phyloP scores from a whole-genome alignment of 768 basidiomycete genomes.

The Suillus brevipes region DNA sequence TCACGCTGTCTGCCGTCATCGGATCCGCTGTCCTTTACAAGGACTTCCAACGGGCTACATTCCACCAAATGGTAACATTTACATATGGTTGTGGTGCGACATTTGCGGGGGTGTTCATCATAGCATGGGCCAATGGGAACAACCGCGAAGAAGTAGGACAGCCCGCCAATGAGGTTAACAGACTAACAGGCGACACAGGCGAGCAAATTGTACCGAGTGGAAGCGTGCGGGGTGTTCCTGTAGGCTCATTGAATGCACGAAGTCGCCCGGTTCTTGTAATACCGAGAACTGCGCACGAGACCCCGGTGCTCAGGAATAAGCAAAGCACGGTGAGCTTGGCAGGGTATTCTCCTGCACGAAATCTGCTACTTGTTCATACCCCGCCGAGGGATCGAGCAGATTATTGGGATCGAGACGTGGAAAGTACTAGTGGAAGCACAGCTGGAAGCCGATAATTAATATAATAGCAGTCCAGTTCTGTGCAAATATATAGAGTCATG shows the following conservation, averaged over 20 bases:
- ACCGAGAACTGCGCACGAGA: constrained; percentile 45
- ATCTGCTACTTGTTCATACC: constrained; percentile 64
- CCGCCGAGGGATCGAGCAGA: constrained; percentile 53
- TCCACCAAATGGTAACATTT: constrained; percentile 83
- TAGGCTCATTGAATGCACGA: constrained; percentile 26
- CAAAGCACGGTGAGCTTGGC: constrained; percentile 61
- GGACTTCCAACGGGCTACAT: constrained; percentile 82
- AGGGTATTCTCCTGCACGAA: constrained; percentile 77
- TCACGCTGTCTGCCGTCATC: constrained; percentile 89
- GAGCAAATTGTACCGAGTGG: constrained; percentile 20
- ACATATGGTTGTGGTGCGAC: constrained; percentile 88
- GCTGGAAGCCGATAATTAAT: constrained; percentile 12
- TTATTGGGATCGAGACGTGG: constrained; percentile 37
- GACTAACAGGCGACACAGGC: constrained; percentile 12
- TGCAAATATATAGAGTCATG: neutral
- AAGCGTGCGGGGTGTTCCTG: constrained; percentile 22
- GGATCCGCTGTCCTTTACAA: constrained; percentile 94
- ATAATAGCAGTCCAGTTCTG: neutral
- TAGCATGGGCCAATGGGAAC: constrained; percentile 57
- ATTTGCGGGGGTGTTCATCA: constrained; percentile 85
- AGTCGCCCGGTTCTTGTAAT: constrained; percentile 46
- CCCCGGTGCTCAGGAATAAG: constrained; percentile 50
- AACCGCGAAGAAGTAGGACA: constrained; percentile 32
- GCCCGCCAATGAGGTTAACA: constrained; percentile 27
- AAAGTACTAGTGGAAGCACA: constrained; percentile 9